Evolutionary conservation across 768 basidiomycete species (phyloP).

Genomic region (Termitomyces sp.): DNA sequence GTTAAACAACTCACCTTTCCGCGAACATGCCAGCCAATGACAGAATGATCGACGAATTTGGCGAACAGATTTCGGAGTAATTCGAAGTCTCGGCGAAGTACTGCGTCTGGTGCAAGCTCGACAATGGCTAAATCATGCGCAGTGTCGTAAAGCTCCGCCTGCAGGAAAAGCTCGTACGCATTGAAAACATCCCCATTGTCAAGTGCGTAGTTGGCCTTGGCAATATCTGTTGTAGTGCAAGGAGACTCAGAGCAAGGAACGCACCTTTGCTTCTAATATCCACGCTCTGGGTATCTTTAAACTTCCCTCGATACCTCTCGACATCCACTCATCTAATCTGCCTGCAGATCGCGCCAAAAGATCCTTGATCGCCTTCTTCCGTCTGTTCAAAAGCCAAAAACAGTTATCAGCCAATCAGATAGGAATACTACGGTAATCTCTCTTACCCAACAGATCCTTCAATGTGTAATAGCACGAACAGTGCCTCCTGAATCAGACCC

Average conservation of each 20-base stretch:
- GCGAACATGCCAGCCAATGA: conserved; percentile 76
- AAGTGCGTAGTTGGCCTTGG: conserved; percentile 62
- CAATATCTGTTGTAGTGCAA: background rate
- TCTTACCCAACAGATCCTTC: conserved; percentile 74
- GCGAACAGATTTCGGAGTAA: conserved; percentile 67
- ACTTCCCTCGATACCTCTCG: conserved; percentile 64
- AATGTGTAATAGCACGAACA: conserved; percentile 86
- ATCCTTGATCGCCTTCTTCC: conserved; percentile 78
- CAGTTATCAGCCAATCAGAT: conserved; percentile 5
- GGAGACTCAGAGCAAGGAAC: conserved; percentile 1
- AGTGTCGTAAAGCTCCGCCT: conserved; percentile 60
- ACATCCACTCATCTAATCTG: conserved; percentile 67
- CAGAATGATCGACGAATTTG: conserved; percentile 48
- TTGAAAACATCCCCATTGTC: conserved; percentile 56
- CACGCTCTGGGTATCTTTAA: conserved; percentile 79
- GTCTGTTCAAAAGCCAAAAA: conserved; percentile 36
- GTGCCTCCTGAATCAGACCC: conserved; percentile 79
- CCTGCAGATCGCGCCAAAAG: conserved; percentile 66
- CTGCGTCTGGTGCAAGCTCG: conserved; percentile 85
- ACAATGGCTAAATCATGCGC: conserved; percentile 83
- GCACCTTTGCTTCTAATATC: conserved; percentile 87
- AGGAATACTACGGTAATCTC: conserved; percentile 14
- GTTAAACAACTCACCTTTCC: conserved; percentile 59
- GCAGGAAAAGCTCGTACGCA: conserved; percentile 73
- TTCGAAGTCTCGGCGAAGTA: conserved; percentile 60